These are phyloP conservation scores for Gracilaria gracilis DNA, from an alignment of 23 red algal species.

Conservation along the genomic window DNA sequence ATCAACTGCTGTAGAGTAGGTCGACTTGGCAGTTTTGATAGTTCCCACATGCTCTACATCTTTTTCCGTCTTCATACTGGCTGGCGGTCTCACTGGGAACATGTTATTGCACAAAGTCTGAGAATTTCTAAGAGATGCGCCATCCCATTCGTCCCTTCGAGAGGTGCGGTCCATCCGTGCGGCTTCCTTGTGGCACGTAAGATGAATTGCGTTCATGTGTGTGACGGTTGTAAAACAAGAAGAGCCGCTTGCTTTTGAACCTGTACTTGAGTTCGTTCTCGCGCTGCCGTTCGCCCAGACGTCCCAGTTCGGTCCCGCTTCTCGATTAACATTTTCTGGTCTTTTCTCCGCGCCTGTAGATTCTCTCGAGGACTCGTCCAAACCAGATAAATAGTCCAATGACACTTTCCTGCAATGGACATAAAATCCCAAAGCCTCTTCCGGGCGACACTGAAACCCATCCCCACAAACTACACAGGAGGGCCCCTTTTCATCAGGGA, in stretches of 20 bases:
- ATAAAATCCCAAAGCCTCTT: slow-evolving; percentile 74
- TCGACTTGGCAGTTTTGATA: slow-evolving; percentile 38
- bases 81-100: slow-evolving; percentile 72
- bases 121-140: slow-evolving; percentile 75
- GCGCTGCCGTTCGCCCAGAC: slow-evolving; percentile 47
- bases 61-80: neutral
- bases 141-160: slow-evolving; percentile 85
- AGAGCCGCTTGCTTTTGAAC: slow-evolving; percentile 26
- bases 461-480: slow-evolving; percentile 87
- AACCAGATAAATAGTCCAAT: slow-evolving; percentile 35
- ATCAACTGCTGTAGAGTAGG: slow-evolving; percentile 59
- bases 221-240: slow-evolving; percentile 72
- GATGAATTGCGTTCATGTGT: slow-evolving; percentile 78
- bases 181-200: slow-evolving; percentile 72
- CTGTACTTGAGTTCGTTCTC: neutral
- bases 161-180: slow-evolving; percentile 61
- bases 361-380: neutral
- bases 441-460: slow-evolving; percentile 69
- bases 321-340: neutral
- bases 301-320: slow-evolving; percentile 11
- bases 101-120: slow-evolving; percentile 80
- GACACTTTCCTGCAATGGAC: slow-evolving; percentile 66
- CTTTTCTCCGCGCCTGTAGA: neutral
- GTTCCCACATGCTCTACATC: neutral
- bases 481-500: slow-evolving; percentile 75